These are phyloP conservation scores for Backusella morwellensis DNA, from an alignment of 192 early-diverging fungal genomes.

Conservation along the genomic window DNA sequence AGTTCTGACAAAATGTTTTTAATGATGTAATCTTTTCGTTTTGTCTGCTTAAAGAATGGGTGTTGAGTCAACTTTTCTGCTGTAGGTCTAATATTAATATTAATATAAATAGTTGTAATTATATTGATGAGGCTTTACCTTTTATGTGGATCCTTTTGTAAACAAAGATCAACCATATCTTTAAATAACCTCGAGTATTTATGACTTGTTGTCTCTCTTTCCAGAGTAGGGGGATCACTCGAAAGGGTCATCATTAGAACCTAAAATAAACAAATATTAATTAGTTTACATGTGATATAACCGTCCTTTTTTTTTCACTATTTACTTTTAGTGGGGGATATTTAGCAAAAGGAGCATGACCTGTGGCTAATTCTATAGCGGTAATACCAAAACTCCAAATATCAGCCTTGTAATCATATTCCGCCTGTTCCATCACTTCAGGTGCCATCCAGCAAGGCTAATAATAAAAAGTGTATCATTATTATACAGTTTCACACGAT, in stretches of 20 bases:
- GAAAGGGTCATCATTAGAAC: constrained; percentile 85
- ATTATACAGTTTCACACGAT: neutral
- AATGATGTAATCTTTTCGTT: constrained; percentile 66
- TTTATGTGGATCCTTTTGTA: constrained; percentile 76
- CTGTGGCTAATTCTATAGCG: constrained; percentile 84
- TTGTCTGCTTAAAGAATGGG: constrained; percentile 77
- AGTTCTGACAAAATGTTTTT: constrained; percentile 56
- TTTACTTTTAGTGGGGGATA: constrained; percentile 78
- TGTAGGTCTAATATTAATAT: constrained; percentile 53
- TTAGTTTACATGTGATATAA: constrained; percentile 2
- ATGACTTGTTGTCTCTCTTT: constrained; percentile 69
- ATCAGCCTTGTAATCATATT: constrained; percentile 89
- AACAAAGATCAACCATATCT: constrained; percentile 83
- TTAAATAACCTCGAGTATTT: constrained; percentile 78
- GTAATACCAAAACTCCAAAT: constrained; percentile 95
- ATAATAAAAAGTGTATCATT: neutral
- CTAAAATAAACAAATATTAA: neutral
- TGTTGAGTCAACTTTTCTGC: constrained; percentile 74
- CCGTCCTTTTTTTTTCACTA: neutral
- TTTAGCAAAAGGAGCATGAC: constrained; percentile 88
- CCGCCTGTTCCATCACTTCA: constrained; percentile 88
- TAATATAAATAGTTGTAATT: neutral
- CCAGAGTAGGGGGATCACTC: constrained; percentile 83
- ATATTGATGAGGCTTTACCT: constrained; percentile 24
- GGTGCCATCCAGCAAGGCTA: constrained; percentile 69